A percentile compares a stretch with the other conserved stretches of the same genome.
Conservation (phyloP, 352 stramenopile genomes). For the Globisporangium emineosum region DNA sequence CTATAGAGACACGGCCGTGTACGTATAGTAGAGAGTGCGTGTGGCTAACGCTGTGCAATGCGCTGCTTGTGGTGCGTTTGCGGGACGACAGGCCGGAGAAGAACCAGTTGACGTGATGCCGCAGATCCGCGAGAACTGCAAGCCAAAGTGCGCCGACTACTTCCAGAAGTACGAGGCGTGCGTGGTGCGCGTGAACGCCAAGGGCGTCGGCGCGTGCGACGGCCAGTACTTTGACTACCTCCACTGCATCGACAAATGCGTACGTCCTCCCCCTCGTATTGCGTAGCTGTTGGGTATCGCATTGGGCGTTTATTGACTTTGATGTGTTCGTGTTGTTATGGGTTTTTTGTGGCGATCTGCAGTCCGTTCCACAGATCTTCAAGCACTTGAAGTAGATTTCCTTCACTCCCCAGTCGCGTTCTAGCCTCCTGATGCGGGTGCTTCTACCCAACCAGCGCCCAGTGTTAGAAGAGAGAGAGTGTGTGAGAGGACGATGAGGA, state of each 20-base stretch:
- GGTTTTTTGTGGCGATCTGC: constrained; percentile 14
- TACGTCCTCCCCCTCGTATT: constrained; percentile 32
- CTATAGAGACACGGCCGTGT: neutral
- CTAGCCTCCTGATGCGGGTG: neutral
- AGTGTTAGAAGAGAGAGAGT: constrained; percentile 11
- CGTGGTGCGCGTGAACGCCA: constrained; percentile 87
- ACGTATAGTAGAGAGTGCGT: neutral
- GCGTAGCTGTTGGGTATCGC: neutral
- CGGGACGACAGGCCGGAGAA: constrained; percentile 41
- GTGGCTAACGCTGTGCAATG: neutral
- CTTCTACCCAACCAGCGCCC: neutral
- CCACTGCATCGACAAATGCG: constrained; percentile 95
- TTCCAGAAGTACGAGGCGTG: constrained; percentile 91
- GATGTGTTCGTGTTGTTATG: constrained; percentile 10
- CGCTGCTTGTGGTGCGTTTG: neutral
- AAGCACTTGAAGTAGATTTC: constrained; percentile 90
- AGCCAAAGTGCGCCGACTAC: constrained; percentile 87
- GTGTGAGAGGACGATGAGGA: neutral
- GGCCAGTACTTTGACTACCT: constrained; percentile 95
- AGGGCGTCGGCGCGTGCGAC: constrained; percentile 91
- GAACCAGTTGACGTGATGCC: constrained; percentile 93
- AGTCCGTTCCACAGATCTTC: constrained; percentile 93
- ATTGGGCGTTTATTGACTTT: neutral
- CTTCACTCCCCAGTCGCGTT: neutral
- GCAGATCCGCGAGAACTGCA: constrained; percentile 89